Conservation (phyloP, 1,284 basidiomycete species). For the Marasmius fiardii region DNA sequence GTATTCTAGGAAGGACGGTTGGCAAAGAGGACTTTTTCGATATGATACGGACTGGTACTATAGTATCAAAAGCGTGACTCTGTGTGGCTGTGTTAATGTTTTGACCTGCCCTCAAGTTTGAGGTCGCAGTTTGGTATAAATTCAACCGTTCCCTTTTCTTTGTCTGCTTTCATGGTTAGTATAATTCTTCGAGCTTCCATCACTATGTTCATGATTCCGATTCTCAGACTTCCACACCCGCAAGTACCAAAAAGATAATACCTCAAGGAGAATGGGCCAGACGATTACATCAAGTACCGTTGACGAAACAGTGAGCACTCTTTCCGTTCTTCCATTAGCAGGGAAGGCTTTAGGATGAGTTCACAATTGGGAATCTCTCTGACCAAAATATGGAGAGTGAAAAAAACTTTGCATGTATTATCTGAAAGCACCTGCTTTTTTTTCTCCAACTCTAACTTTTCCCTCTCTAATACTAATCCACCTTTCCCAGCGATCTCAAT, state of each 20-base stretch:
- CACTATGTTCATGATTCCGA: background rate
- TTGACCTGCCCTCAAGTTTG: conserved; percentile 11
- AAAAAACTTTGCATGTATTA: conserved; percentile 73
- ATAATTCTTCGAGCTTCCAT: conserved; percentile 1
- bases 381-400: conserved; percentile 60
- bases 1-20: conserved; percentile 46
- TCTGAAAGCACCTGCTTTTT: conserved; percentile 49
- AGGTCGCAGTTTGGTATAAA: conserved; percentile 1
- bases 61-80: conserved; percentile 57
- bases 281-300: conserved; percentile 68
- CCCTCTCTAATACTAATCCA: conserved; percentile 27
- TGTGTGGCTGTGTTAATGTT: background rate
- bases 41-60: conserved; percentile 73
- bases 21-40: conserved; percentile 74
- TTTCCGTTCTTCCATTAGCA: conserved; percentile 13
- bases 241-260: conserved; percentile 51
- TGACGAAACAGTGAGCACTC: conserved; percentile 72
- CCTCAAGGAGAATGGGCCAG: conserved; percentile 74
- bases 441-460: conserved; percentile 14
- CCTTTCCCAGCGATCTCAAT: conserved; percentile 77
- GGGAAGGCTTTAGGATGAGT: conserved; percentile 47
- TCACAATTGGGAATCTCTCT: conserved; percentile 89
- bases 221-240: conserved; percentile 22
- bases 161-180: conserved; percentile 16
- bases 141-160: background rate